Percentiles rank a stretch among this genome's conserved stretches.
These are phyloP conservation scores for Diaporthe amygdali DNA, from an alignment of 2,329 filamentous ascomycete species.

Conservation along the genomic window DNA sequence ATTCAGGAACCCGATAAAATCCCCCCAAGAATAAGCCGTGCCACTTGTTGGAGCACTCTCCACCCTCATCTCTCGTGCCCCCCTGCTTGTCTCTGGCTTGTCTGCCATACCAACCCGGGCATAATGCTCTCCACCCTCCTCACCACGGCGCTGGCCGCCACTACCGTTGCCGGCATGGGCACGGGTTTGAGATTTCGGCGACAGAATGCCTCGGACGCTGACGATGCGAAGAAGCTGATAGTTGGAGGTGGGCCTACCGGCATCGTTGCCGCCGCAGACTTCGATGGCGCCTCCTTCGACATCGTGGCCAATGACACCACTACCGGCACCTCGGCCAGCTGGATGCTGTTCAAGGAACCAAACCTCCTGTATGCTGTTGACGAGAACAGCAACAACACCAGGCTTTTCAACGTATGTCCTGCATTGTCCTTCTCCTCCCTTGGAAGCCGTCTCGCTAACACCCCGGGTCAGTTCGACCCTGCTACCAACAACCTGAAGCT, in stretches of 20 bases:
- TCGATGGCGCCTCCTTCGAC: constrained; percentile 45
- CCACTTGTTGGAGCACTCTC: background rate
- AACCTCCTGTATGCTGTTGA: constrained; percentile 52
- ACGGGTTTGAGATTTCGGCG: background rate
- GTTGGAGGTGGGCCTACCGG: constrained; percentile 43
- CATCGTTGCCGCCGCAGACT: constrained; percentile 47
- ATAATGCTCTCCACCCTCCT: background rate
- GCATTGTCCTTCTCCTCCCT: background rate
- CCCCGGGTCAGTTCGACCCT: constrained; percentile 36
- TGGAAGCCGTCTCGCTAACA: background rate
- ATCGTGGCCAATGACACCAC: constrained; percentile 40
- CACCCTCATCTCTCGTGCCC: background rate
- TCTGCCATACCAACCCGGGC: background rate
- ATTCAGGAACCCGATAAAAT: background rate
- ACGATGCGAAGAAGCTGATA: constrained; percentile 39
- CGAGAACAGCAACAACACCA: constrained; percentile 48
- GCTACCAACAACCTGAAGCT: constrained; percentile 35
- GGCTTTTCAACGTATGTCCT: constrained; percentile 39
- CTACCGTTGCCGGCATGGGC: background rate
- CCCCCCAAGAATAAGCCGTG: background rate
- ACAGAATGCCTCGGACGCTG: constrained; percentile 2
- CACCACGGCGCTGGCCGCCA: background rate
- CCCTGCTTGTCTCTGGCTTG: background rate
- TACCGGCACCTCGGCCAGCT: constrained; percentile 44
- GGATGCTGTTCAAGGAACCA: constrained; percentile 48